Evolutionary conservation across 2,329 filamentous ascomycete genomes (phyloP).

Genomic region (Phaeosphaeria sp.): DNA sequence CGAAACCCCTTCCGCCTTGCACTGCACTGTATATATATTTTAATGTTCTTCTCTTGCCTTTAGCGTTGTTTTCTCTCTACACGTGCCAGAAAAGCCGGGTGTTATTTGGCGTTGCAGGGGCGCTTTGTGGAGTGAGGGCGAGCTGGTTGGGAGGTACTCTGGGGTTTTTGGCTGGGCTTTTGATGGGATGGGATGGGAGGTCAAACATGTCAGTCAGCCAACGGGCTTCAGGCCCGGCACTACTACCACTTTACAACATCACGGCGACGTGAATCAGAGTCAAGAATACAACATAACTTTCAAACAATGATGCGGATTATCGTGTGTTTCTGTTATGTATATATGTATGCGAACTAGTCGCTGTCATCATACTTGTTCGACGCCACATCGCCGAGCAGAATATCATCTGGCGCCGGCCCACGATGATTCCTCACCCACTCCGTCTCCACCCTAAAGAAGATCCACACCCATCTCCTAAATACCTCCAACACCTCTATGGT

Average conservation of each 20-base stretch:
- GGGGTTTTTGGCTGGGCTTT: background rate
- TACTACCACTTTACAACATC: slow-evolving; percentile 1
- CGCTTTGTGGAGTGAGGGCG: background rate
- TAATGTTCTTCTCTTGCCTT: slow-evolving; percentile 29
- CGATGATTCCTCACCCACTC: slow-evolving; percentile 75
- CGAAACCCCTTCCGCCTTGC: slow-evolving; percentile 18
- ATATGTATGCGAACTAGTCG: too few relatives aligned
- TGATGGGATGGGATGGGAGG: background rate
- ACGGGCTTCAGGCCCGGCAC: background rate
- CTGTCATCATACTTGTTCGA: slow-evolving; percentile 71
- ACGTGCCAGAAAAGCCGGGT: slow-evolving; percentile 5
- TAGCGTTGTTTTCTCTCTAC: slow-evolving; percentile 18
- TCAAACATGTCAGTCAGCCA: background rate
- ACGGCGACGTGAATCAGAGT: background rate
- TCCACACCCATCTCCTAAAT: slow-evolving; percentile 91
- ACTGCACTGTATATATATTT: slow-evolving; percentile 40
- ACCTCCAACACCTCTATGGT: slow-evolving; percentile 87
- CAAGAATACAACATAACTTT: background rate
- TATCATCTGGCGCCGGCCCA: slow-evolving; percentile 69
- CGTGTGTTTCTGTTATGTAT: too few relatives aligned
- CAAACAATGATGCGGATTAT: background rate
- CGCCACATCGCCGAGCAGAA: slow-evolving; percentile 73
- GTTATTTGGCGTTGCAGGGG: background rate
- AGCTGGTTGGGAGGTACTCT: background rate
- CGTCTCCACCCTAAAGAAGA: slow-evolving; percentile 93